Evolutionary conservation across 2,329 filamentous ascomycete genomes (phyloP).

Genomic region (Claviceps arundinis): DNA sequence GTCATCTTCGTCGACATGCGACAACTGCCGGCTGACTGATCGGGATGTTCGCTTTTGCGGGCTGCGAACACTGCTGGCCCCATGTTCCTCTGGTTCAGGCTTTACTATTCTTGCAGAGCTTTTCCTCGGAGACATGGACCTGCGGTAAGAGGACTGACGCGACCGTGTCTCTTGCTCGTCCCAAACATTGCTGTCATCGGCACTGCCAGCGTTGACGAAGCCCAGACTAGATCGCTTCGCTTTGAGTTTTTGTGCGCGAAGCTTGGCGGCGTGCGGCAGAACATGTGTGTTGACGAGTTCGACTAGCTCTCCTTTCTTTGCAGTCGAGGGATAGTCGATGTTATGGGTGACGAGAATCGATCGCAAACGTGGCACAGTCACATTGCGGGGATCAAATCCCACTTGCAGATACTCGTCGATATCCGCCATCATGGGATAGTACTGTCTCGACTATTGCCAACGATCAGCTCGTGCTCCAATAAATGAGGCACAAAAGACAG

Average conservation of each 20-base stretch:
- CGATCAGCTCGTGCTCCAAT: neutral
- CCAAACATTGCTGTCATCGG: slow-evolving; percentile 50
- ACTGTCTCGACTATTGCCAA: slow-evolving; percentile 1
- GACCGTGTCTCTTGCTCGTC: slow-evolving; percentile 45
- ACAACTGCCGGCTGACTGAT: slow-evolving; percentile 39
- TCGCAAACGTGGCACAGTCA: slow-evolving; percentile 80
- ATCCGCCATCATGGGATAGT: slow-evolving; percentile 38
- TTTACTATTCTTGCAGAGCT: slow-evolving; percentile 39
- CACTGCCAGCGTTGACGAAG: slow-evolving; percentile 57
- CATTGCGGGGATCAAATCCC: slow-evolving; percentile 68
- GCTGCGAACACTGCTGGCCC: slow-evolving; percentile 25
- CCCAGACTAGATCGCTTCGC: slow-evolving; percentile 80
- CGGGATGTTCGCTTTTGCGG: slow-evolving; percentile 42
- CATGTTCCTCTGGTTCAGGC: slow-evolving; percentile 35
- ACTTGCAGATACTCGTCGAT: slow-evolving; percentile 75
- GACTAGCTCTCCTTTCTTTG: slow-evolving; percentile 83
- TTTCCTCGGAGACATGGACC: slow-evolving; percentile 44
- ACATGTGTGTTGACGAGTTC: slow-evolving; percentile 72
- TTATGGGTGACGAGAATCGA: slow-evolving; percentile 86
- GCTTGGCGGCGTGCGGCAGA: slow-evolving; percentile 61
- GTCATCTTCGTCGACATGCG: slow-evolving; percentile 21
- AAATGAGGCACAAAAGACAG: neutral
- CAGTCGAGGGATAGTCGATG: slow-evolving; percentile 70
- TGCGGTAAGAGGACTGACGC: slow-evolving; percentile 34
- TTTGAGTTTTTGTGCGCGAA: slow-evolving; percentile 60